phyloP scores from a whole-genome alignment of 495 filamentous ascomycete genomes.

The Chlorociboria aeruginascens region DNA sequence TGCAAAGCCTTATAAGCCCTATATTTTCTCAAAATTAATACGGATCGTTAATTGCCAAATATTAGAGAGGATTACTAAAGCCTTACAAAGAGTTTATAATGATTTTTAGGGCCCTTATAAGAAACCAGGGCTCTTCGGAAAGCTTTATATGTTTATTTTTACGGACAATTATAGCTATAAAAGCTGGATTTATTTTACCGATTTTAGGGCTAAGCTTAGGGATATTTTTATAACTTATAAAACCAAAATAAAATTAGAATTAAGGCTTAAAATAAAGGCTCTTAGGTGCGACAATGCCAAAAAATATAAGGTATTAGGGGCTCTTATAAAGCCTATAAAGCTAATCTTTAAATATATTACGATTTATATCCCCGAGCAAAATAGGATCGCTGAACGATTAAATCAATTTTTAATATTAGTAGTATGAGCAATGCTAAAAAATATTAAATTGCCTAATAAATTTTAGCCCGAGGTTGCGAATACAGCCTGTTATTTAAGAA shows the following conservation, averaged over 20 bases:
- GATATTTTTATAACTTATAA: not conserved
- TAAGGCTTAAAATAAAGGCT: slow-evolving; percentile 1
- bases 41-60: not conserved
- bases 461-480: not conserved
- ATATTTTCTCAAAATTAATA: not conserved
- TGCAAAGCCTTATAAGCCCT: not conserved
- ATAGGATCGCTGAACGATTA: slow-evolving; percentile 1
- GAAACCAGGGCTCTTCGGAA: not conserved
- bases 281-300: slow-evolving; percentile 3
- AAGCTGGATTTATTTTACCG: not conserved
- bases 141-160: not conserved
- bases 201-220: not conserved
- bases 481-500: slow-evolving; percentile 4
- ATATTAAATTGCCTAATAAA: not conserved
- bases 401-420: not conserved
- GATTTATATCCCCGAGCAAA: not conserved
- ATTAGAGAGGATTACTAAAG: not conserved
- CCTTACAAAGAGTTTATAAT: not conserved
- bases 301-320: slow-evolving; percentile 1
- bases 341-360: slow-evolving; percentile 5
- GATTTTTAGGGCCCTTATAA: not conserved
- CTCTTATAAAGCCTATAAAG: not conserved
- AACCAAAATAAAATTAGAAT: not conserved
- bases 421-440: not conserved
- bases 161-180: not conserved